phyloP scores from a whole-genome alignment of 192 early-diverging fungal species.

The Podila horticola region DNA sequence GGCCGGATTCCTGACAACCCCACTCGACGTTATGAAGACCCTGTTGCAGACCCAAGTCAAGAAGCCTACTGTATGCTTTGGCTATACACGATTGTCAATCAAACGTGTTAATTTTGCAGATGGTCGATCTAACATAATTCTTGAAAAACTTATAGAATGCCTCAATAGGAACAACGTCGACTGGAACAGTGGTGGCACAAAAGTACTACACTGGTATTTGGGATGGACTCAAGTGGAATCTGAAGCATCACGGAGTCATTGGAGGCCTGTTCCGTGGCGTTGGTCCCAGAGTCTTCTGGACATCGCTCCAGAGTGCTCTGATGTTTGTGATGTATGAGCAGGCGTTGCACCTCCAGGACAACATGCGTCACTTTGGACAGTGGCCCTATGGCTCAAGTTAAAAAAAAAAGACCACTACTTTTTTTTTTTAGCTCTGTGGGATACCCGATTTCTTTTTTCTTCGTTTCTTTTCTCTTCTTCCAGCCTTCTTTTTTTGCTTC shows the following conservation, averaged over 20 bases:
- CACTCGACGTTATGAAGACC: slow-evolving; percentile 69
- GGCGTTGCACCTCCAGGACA: slow-evolving; percentile 60
- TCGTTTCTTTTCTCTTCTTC: neutral
- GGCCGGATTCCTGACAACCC: slow-evolving; percentile 68
- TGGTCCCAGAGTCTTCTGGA: slow-evolving; percentile 80
- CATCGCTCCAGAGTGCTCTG: slow-evolving; percentile 69
- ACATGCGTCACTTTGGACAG: slow-evolving; percentile 41
- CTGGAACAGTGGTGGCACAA: slow-evolving; percentile 10
- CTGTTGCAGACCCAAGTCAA: slow-evolving; percentile 65
- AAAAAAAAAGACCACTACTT: neutral
- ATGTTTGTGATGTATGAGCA: slow-evolving; percentile 83
- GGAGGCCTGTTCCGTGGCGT: slow-evolving; percentile 77
- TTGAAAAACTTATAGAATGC: neutral
- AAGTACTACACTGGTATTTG: slow-evolving; percentile 65
- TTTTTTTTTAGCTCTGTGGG: neutral
- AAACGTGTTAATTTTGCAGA: neutral
- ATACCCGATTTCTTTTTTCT: neutral
- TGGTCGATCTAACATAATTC: too few relatives aligned
- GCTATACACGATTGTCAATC: neutral
- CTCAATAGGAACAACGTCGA: slow-evolving; percentile 27
- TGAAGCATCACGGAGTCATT: slow-evolving; percentile 61
- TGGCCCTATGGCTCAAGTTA: slow-evolving; percentile 41
- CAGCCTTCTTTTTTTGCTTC: neutral
- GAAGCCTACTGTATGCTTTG: slow-evolving; percentile 30
- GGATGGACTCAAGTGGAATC: slow-evolving; percentile 67